Evolutionary conservation across 2,329 filamentous ascomycete species (phyloP), one percentile per base, ranked within the genome.

Genomic region (Sporothrix brunneoviolacea): DNA sequence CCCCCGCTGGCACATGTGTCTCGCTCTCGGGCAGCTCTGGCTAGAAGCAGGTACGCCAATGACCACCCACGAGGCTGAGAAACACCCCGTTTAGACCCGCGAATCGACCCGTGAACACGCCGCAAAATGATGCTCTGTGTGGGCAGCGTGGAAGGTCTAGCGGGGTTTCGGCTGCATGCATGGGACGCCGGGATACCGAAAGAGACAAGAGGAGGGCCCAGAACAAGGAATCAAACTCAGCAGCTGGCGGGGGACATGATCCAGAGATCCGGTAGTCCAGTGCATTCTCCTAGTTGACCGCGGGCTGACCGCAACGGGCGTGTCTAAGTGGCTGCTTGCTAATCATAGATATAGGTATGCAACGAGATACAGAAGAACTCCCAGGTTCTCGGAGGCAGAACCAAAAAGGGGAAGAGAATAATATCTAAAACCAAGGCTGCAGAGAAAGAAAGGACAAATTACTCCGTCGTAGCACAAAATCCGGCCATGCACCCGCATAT

Each of bases 31-130:
- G 45, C 15, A 10, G n/a, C 33, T 28, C 27, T 16, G 21, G 13
- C 9, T n/a, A n/a, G 15, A 21, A 30, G n/a, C 13, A 16, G 19
- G 22, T 3, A 32, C 19, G 22, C 13, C 12, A 28, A 33, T 22
- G n/a, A n/a, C 13, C 40, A 35, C 4, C 49, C 49, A 47, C 43
- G 42, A 52, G 50, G 50, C 50, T 52, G 50, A 42, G 32, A 37
- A 6, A 28, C 10, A 27, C 28, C 42, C 27, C 36, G 28, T 46
- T 41, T 19, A 27, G 37, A 38, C 45, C 45, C 45, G 45, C 35
- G 27, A 48, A 32, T n/a, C 35, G 32, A 15, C 45, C 41, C 19
- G n/a, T 38, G 24, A 15, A 35, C 19, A 48, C 12, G 33, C 16
- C 35, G 10, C 4, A 35, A 35, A 35, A 42, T 27, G 30, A n/a